phyloP scores from a whole-genome alignment of 768 basidiomycete species.

The Mycena albidolilacea region DNA sequence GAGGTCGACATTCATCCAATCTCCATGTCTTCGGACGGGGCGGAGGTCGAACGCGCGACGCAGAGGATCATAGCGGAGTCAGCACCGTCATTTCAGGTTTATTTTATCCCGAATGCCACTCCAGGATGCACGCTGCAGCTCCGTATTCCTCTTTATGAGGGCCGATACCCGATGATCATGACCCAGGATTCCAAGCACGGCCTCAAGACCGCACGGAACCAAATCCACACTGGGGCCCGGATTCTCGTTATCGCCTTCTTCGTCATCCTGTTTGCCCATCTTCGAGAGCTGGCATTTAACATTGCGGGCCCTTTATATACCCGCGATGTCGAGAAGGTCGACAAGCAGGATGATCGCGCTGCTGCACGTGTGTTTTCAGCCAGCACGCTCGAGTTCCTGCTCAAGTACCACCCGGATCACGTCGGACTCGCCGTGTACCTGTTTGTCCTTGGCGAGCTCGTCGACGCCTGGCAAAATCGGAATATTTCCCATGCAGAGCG shows the following conservation, averaged over 20 bases:
- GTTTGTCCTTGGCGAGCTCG: constrained; percentile 48
- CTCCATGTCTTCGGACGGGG: too few relatives aligned
- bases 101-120: too few relatives aligned
- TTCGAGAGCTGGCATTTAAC: background rate
- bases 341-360: constrained; percentile 55
- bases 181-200: constrained; percentile 56
- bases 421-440: constrained; percentile 44
- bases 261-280: constrained; percentile 34
- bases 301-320: constrained; percentile 43
- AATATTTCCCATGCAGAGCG: constrained; percentile 42
- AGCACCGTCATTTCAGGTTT: too few relatives aligned
- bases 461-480: constrained; percentile 49
- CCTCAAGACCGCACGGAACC: constrained; percentile 53
- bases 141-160: too few relatives aligned
- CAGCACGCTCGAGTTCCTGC: constrained; percentile 41
- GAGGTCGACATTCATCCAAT: too few relatives aligned
- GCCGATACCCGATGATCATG: too few relatives aligned
- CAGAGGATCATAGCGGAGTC: too few relatives aligned
- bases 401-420: constrained; percentile 24
- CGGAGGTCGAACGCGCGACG: too few relatives aligned
- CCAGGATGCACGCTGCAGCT: too few relatives aligned
- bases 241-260: constrained; percentile 44
- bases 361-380: constrained; percentile 52
- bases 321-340: constrained; percentile 51
- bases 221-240: constrained; percentile 51